A percentile compares a stretch with the other conserved stretches of the same genome.
Conservation (phyloP, 2,329 filamentous ascomycete genomes). For the Botrytis tulipae region DNA sequence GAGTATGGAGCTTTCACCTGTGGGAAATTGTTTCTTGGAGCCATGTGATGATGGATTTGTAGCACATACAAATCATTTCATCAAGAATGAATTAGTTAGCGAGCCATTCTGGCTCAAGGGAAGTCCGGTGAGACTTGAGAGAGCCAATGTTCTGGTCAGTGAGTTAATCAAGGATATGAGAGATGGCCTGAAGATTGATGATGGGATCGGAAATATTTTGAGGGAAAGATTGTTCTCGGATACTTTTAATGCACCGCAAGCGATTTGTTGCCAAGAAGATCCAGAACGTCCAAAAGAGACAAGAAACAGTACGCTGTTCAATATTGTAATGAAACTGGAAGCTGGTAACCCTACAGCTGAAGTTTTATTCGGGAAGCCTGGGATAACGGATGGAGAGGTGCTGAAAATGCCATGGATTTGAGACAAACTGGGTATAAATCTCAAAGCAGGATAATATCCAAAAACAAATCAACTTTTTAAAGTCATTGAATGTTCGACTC, state of each 20-base stretch:
- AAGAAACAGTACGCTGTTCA: constrained; percentile 40
- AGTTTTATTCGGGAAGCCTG: constrained; percentile 7
- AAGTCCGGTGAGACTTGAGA: constrained; percentile 38
- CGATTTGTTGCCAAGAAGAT: constrained; percentile 41
- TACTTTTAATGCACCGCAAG: constrained; percentile 39
- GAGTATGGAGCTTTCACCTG: constrained; percentile 48
- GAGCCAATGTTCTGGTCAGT: constrained; percentile 29
- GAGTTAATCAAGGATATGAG: constrained; percentile 20
- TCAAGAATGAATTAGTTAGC: constrained; percentile 36
- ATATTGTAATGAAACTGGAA: constrained; percentile 26
- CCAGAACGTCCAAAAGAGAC: constrained; percentile 32
- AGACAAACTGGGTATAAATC: neutral
- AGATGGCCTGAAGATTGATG: neutral
- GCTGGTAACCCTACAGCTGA: neutral
- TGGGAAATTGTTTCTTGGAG: constrained; percentile 34
- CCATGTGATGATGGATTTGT: constrained; percentile 25
- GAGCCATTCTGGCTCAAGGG: constrained; percentile 39
- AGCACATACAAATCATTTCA: constrained; percentile 39
- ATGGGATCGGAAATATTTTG: constrained; percentile 24
- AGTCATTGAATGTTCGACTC: neutral
- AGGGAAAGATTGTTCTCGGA: constrained; percentile 41
- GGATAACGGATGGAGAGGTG: neutral
- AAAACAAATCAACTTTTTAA: neutral
- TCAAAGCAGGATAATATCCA: neutral
- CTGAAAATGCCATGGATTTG: constrained; percentile 7